These are phyloP conservation scores for Penicillium sp. DNA, from an alignment of 2,329 filamentous ascomycete genomes.

Conservation along the genomic window DNA sequence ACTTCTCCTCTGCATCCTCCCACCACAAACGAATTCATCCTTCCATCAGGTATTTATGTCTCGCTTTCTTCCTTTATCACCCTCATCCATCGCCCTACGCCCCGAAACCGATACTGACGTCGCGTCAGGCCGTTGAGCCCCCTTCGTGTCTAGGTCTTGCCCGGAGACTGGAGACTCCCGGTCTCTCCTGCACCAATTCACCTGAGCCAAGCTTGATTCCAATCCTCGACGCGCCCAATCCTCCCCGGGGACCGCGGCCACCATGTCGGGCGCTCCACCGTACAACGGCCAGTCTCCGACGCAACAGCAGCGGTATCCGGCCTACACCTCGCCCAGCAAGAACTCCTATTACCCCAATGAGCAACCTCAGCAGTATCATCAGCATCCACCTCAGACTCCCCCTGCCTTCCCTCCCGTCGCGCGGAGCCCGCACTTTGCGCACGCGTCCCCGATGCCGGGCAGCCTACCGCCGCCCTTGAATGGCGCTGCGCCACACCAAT, in stretches of 20 bases:
- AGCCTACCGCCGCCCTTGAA: constrained; percentile 44
- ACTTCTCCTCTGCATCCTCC: constrained; percentile 28
- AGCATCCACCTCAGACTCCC: constrained; percentile 45
- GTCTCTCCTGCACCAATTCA: constrained; percentile 19
- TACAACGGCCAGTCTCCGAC: constrained; percentile 49
- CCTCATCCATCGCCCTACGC: constrained; percentile 8
- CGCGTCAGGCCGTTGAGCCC: constrained; percentile 23
- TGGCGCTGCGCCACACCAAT: constrained; percentile 30
- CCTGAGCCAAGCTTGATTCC: constrained; percentile 1
- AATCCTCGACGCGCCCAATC: constrained; percentile 29
- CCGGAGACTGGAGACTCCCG: constrained; percentile 2
- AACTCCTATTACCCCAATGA: constrained; percentile 47
- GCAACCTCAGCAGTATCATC: constrained; percentile 37
- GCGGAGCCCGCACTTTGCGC: constrained; percentile 44
- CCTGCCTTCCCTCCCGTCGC: constrained; percentile 41
- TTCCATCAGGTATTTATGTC: constrained; percentile 21
- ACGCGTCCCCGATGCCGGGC: constrained; percentile 41
- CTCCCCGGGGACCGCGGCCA: constrained; percentile 34
- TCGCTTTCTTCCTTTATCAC: constrained; percentile 4
- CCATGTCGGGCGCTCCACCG: constrained; percentile 47
- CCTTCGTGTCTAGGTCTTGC: constrained; percentile 19
- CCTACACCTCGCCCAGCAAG: constrained; percentile 47
- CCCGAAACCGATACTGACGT: constrained; percentile 21
- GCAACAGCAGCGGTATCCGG: constrained; percentile 43
- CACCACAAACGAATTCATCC: constrained; percentile 27